Percentiles rank a stretch among this genome's conserved stretches.
phyloP scores from a whole-genome alignment of 768 basidiomycete genomes.

The Agaricus subrufescens region DNA sequence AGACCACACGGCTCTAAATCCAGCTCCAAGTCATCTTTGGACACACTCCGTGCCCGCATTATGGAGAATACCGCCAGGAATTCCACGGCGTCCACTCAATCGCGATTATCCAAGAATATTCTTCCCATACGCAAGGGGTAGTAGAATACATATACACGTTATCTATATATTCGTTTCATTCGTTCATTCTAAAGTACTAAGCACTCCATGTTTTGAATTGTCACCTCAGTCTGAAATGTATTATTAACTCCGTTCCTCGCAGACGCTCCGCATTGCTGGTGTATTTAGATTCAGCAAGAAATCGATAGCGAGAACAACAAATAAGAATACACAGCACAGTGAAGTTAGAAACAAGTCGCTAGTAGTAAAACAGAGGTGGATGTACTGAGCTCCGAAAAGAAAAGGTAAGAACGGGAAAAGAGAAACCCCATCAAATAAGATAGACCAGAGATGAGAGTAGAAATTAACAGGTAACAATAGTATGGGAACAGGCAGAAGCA shows the following conservation, averaged over 20 bases:
- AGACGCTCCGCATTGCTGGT: conserved; percentile 1
- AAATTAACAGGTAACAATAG: conserved; percentile 12
- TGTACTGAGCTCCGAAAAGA: conserved; percentile 37
- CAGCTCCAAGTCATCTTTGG: conserved; percentile 16
- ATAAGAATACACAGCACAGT: conserved; percentile 17
- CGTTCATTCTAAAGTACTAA: not conserved
- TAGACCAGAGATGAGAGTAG: conserved; percentile 20
- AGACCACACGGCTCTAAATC: conserved; percentile 5
- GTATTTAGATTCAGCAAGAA: conserved; percentile 16
- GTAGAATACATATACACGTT: not conserved
- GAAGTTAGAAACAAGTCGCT: conserved; percentile 18
- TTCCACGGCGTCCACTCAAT: not conserved
- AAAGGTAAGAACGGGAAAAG: conserved; percentile 6
- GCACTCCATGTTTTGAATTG: not conserved
- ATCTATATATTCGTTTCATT: no score
- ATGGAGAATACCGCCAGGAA: conserved; percentile 47
- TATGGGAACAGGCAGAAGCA: conserved; percentile 14
- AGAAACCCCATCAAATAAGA: conserved; percentile 20
- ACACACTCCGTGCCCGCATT: conserved; percentile 50
- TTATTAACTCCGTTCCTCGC: not conserved
- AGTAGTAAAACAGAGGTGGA: conserved; percentile 13
- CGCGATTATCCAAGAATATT: not conserved
- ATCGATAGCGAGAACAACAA: conserved; percentile 18
- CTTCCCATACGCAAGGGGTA: conserved; percentile 4
- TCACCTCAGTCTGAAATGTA: not conserved